Evolutionary conservation across 805 yeast species (phyloP), one percentile per base, ranked within the genome.

Genomic region (Ascoidea tarda): DNA sequence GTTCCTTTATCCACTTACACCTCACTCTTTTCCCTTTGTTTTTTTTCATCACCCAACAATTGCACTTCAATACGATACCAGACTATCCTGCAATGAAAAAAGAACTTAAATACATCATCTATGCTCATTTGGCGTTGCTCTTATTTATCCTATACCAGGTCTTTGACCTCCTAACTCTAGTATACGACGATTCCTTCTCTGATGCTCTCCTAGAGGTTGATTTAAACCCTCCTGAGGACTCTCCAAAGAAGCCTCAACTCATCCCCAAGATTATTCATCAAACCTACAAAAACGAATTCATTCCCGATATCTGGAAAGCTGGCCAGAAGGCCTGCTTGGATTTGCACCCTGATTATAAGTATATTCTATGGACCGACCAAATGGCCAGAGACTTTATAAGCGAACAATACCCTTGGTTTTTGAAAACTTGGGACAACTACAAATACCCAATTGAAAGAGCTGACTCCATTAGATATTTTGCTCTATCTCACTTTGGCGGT

Each of bases 241-340:
- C 67, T 5, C 62, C 69, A 21, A 68, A 66, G 16, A 69, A 69
- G 53, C 79, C 81, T 6, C 75, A 74, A 54, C 63, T 84, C 46
- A 87, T 89, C 49, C 97, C 97, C 46, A 86, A 84, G 62, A 88
- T 89, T 63, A 88, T 90, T 52, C 97, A 90, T 64, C 97, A 90
- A 66, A 90, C 96, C 12, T 90, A 90, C 67, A 89, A 86, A 64
- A 84, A 87, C 21, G 74, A 70, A 12, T 76, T 81, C 21, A 78
- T 89, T 14, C 97, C 97, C 2, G 89, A 81, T 50, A 72, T 76
- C 49, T 90, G 97, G 97, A 71, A 70, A 55, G 76, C 74, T 5
- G 88, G 95, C 33, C 96, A 87, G 62, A 75, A 81, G 63, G 77
- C 78, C 32, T 87, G 96, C 63, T 74, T 79, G 47, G 85, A 84